Evolutionary conservation across 2,329 filamentous ascomycete genomes (phyloP), one percentile per base, ranked within the genome.

Genomic region (Diaporthe citrichinensis): DNA sequence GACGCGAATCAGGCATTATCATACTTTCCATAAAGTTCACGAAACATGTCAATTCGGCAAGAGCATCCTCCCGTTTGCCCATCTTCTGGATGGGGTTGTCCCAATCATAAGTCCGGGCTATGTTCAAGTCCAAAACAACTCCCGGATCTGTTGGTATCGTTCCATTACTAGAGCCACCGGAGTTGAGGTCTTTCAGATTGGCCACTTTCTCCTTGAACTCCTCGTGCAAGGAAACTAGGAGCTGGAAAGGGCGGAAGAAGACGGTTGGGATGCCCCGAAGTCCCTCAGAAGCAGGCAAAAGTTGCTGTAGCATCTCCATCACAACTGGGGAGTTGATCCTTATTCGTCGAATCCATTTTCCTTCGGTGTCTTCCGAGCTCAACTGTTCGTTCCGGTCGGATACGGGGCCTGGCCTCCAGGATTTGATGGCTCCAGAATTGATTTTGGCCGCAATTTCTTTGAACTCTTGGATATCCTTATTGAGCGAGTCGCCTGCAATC

Each of bases 1-100:
- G 46, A 15, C 72, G 49, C 3, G 31, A 3, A 28, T 58, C 36
- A 12, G 72, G 72, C 72, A 73, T 67, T 10, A 68, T 68, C 7
- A 25, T 49, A 15, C 1, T 20, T 23, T 67, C 72, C 72, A 73
- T 73, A 14, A 73, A 73, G 4, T 68, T 28, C 5, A 73, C 14
- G 5, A 57, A 73, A 46, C 59, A 73, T 0, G 9, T 4, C 4
- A 67, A 7, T 49, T 73, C 55, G 4, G 34, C 46, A 5, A 55
- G 4, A 5, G 12, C 41, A 6, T 17, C 2, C 31, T 31, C n/a
- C 1, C 39, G 5, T 12, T 53, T 23, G 17, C 0, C 0, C 0
- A 44, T 7, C 6, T 36, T 31, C 8, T 6, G 34, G 4, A 44
- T 4, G 1, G 1, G 2, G 5, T 1, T 28, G 6, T 25, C 7